Evolutionary conservation across 129 eudicot species (phyloP).

Genomic region (Helichrysum umbraculigerum): DNA sequence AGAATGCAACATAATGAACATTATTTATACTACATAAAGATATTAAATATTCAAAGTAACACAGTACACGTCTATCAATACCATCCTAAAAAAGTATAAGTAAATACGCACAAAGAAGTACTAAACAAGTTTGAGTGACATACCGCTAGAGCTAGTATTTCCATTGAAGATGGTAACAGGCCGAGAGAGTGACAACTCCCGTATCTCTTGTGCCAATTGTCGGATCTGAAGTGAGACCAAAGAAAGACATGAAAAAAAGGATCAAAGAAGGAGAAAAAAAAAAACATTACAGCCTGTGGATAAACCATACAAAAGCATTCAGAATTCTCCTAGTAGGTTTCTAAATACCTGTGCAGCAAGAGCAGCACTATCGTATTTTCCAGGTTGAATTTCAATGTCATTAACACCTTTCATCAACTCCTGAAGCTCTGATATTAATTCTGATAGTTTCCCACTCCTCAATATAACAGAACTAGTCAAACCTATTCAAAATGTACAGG

Average conservation of each 20-base stretch:
- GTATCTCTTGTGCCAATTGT: constrained; percentile 80
- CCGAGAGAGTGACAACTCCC: constrained; percentile 67
- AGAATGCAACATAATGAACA: no score
- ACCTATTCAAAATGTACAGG: constrained; percentile 38
- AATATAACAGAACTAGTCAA: constrained; percentile 75
- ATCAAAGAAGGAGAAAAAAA: constrained; percentile 11
- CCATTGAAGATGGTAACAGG: constrained; percentile 77
- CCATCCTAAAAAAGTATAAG: neutral
- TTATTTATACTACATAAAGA: neutral
- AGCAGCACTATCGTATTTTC: constrained; percentile 67
- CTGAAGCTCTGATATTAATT: constrained; percentile 71
- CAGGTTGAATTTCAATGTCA: constrained; percentile 64
- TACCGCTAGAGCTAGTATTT: constrained; percentile 60
- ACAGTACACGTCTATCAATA: constrained; percentile 1
- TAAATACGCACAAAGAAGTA: neutral
- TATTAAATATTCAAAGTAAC: neutral
- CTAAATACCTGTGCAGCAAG: constrained; percentile 76
- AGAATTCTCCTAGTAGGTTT: neutral
- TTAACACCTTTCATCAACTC: constrained; percentile 70
- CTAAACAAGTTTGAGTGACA: constrained; percentile 8
- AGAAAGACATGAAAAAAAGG: neutral
- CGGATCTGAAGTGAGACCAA: constrained; percentile 54
- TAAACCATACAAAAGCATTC: neutral
- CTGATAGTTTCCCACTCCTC: constrained; percentile 82
- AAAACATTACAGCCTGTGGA: constrained; percentile 1